Conservation (phyloP, 2,329 filamentous ascomycete genomes). For the Venturia pyrina region DNA sequence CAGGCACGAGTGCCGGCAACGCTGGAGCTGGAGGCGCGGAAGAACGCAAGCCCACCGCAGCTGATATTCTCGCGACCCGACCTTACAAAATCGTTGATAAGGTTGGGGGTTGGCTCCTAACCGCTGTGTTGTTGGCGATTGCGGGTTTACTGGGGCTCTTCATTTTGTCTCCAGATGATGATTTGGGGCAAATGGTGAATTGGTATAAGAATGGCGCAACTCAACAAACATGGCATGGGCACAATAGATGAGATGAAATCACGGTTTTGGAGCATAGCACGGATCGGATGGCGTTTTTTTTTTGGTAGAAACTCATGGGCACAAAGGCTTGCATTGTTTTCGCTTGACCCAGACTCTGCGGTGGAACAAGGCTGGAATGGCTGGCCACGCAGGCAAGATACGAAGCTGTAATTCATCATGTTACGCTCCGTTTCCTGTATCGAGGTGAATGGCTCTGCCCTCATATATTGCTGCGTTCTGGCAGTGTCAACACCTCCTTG, state of each 20-base stretch:
- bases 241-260: background rate
- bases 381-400: background rate
- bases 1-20: slow-evolving; percentile 41
- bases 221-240: background rate
- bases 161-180: background rate
- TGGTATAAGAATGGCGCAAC: background rate
- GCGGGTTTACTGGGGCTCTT: background rate
- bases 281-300: background rate
- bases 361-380: background rate
- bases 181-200: background rate
- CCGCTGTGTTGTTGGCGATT: background rate
- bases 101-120: slow-evolving; percentile 9
- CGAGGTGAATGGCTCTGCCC: no score
- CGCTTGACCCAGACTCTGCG: background rate
- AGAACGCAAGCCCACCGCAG: background rate
- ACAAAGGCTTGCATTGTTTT: background rate
- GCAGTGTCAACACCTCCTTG: no score
- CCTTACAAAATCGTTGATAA: slow-evolving; percentile 7
- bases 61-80: slow-evolving; percentile 1
- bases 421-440: background rate
- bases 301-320: background rate
- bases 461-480: no score
- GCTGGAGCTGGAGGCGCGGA: slow-evolving; percentile 16
- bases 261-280: background rate
- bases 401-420: background rate